These are phyloP conservation scores for Closterium sp. DNA, from an alignment of 139 green algal species.

Conservation along the genomic window DNA sequence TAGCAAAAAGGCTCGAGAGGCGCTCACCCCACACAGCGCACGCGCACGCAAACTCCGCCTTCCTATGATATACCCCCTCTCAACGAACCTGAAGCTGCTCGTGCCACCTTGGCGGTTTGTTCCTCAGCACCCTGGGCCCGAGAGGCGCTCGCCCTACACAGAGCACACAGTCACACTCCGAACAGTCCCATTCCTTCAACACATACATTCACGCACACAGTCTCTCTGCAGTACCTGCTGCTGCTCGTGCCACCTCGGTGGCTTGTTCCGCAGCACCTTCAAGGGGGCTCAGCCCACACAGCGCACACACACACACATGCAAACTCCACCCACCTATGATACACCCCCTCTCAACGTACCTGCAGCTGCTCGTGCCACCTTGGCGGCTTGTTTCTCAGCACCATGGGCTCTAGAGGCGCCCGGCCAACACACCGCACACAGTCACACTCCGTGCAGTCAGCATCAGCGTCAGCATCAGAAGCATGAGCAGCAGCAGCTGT, in stretches of 20 bases:
- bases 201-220: no score
- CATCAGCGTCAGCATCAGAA: neutral
- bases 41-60: no score
- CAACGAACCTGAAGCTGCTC: slow-evolving; percentile 64
- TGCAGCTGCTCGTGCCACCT: slow-evolving; percentile 89
- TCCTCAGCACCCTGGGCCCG: slow-evolving; percentile 19
- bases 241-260: slow-evolving; percentile 70
- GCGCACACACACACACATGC: no score
- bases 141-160: neutral
- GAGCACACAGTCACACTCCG: slow-evolving; percentile 12
- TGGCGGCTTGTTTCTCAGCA: slow-evolving; percentile 87
- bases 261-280: slow-evolving; percentile 85
- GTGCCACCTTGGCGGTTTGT: slow-evolving; percentile 90
- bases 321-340: no score
- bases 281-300: no score
- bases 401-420: slow-evolving; percentile 43
- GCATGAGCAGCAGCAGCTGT: neutral
- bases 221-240: no score
- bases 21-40: no score
- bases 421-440: neutral
- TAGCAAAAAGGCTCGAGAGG: no score
- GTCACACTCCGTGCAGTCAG: neutral
- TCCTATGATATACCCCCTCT: neutral
- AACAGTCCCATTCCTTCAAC: no score
- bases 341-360: neutral